Evolutionary conservation across 345 rosid genomes (phyloP).

Genomic region (Leavenworthia alabamica): DNA sequence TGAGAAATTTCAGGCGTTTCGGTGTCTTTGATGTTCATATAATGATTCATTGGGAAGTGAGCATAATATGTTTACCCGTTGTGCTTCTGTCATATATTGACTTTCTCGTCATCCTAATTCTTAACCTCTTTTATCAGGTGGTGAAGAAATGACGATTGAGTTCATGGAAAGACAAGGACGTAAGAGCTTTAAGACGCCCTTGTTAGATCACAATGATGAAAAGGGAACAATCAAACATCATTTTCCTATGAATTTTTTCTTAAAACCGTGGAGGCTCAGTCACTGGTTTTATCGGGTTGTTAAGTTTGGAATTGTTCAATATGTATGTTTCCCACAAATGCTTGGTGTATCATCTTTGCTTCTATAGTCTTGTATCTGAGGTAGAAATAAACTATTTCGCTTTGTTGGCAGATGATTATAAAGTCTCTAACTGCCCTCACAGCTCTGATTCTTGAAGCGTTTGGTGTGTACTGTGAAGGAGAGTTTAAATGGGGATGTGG

Average conservation of each 20-base stretch:
- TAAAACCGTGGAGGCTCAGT: conserved; percentile 92
- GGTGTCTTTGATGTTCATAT: too few relatives aligned
- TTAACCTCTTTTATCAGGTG: conserved; percentile 43
- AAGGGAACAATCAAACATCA: conserved; percentile 70
- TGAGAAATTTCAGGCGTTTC: too few relatives aligned
- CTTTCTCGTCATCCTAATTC: too few relatives aligned
- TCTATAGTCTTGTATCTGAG: not conserved
- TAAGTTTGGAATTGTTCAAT: conserved; percentile 97
- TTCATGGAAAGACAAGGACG: conserved; percentile 93
- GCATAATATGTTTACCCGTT: too few relatives aligned
- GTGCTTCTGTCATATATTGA: too few relatives aligned
- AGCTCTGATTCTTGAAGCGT: conserved; percentile 90
- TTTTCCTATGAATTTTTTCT: conserved; percentile 74
- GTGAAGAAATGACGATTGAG: conserved; percentile 81
- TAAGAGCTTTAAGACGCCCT: conserved; percentile 48
- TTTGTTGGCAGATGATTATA: conserved; percentile 77
- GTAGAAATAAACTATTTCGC: conserved; percentile 12
- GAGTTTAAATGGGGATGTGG: conserved; percentile 87
- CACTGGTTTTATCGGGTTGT: conserved; percentile 92
- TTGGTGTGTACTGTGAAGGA: conserved; percentile 90
- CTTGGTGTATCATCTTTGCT: conserved; percentile 4
- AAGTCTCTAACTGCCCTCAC: conserved; percentile 72
- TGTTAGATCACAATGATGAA: conserved; percentile 53
- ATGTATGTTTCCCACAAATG: conserved; percentile 68
- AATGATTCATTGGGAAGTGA: too few relatives aligned